Base-by-base conservation (phyloP, 129 eudicot genomes). In the Silybum marianum region DNA sequence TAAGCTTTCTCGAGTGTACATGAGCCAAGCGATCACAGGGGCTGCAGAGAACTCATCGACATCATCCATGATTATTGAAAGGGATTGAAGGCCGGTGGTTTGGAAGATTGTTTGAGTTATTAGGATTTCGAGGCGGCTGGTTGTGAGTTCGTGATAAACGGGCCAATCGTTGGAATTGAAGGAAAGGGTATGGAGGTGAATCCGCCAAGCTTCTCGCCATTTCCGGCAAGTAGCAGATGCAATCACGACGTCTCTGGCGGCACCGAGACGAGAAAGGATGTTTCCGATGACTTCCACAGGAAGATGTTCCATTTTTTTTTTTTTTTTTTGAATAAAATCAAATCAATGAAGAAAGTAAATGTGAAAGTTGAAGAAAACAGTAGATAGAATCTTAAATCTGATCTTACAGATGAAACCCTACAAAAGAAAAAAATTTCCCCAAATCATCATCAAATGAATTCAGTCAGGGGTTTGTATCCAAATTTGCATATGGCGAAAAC, bases 241-340 rank as follows among this genome's bases (percentile, higher is more conserved):
- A 74, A 91, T 81, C 80, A 94, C 95, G 26, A 94, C 97, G 73
- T 94, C 97, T 44, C 98, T 85, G 11, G 98, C 98, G 22, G 97
- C 93, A 36, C 93, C 92, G 9, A 94, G 90, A 28, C 90, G 88
- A n/a, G 98, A 91, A 5, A 91, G 88, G 77, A 94, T 94, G 89
- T 91, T 94, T 6, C 98, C 98, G n/a, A 94, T 85, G 21, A 94
- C 98, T 86, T 94, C 98, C 76, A 94, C 92, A 19, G 98, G 98
- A 69, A 94, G 95, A 79, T 80, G 63, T 88, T 94, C 98, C 98
- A 91, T 94, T 26, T 51, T 82, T 54, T 9, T 14, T 28, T 97
- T 90, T 94, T 26, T 51, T 82, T 54, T 9, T 14, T 28, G 30
- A 28, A 28, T 28, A 2, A 32, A 32, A 32, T 32, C 36, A 32